These are phyloP conservation scores for Solanum rostratum DNA, from an alignment of 257 asterid genomes.

Conservation along the genomic window DNA sequence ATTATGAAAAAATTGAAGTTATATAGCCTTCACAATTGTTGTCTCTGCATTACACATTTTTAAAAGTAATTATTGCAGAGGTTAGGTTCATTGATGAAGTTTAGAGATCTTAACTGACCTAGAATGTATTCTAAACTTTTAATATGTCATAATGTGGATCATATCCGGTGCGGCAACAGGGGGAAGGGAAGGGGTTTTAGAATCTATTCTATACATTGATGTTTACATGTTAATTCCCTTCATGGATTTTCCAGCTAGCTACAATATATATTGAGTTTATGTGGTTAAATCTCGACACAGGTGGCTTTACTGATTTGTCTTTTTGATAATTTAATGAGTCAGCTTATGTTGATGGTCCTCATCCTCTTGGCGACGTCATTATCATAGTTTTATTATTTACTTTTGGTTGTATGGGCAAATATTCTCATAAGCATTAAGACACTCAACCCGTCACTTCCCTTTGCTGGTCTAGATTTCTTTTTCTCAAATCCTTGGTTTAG, in stretches of 20 bases:
- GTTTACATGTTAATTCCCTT: neutral
- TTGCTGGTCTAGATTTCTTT: neutral
- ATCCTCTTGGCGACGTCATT: neutral
- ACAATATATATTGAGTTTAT: neutral
- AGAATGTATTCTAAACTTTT: neutral
- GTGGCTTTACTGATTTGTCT: neutral
- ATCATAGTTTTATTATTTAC: neutral
- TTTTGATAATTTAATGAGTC: neutral
- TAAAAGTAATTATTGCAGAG: neutral
- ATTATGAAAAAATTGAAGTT: neutral
- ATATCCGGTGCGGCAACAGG: neutral
- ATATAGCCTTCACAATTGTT: neutral
- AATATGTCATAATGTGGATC: neutral
- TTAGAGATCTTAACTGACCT: neutral
- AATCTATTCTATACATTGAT: neutral
- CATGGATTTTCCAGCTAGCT: neutral
- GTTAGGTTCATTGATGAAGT: neutral
- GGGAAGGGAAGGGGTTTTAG: neutral
- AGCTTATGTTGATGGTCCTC: neutral
- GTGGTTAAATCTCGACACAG: neutral
- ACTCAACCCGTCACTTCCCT: neutral
- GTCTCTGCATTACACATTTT: neutral
- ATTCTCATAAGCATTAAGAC: neutral
- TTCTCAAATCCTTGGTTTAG: constrained; percentile 13
- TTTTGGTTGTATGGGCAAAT: neutral